These are phyloP conservation scores for Aschersonia sp. DNA, from an alignment of 2,329 filamentous ascomycete species.

Conservation along the genomic window DNA sequence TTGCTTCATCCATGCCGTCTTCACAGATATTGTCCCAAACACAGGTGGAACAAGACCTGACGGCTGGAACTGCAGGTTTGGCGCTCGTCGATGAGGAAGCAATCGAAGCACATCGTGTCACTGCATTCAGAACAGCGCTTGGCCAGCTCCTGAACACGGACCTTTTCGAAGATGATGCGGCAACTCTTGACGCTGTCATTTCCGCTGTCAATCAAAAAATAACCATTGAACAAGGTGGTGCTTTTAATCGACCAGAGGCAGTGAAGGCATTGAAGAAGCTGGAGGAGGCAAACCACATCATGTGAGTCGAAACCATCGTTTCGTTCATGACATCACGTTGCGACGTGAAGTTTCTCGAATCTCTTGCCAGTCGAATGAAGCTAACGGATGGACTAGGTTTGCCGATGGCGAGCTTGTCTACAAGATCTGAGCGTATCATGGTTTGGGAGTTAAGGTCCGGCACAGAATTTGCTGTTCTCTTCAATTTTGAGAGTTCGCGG, in stretches of 20 bases:
- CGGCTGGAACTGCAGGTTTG: conserved; percentile 24
- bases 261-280: conserved; percentile 64
- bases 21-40: conserved; percentile 46
- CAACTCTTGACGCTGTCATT: conserved; percentile 60
- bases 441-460: not conserved
- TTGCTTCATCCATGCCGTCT: conserved; percentile 65
- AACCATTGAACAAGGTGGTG: conserved; percentile 31
- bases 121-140: conserved; percentile 64
- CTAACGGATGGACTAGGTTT: conserved; percentile 26
- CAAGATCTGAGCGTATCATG: conserved; percentile 37
- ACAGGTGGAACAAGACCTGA: conserved; percentile 30
- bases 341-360: too few relatives aligned
- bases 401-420: conserved; percentile 52
- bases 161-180: conserved; percentile 79
- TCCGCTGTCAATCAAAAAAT: conserved; percentile 65
- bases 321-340: not conserved
- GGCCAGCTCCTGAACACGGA: conserved; percentile 70
- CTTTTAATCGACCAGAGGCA: conserved; percentile 61
- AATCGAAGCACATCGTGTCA: conserved; percentile 49
- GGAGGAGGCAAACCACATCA: conserved; percentile 77
- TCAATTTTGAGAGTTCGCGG: not conserved
- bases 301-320: conserved; percentile 44
- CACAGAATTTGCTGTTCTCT: not conserved
- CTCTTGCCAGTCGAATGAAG: not conserved
- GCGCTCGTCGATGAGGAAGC: conserved; percentile 27